These are phyloP conservation scores for Globisporangium viniferum DNA, from an alignment of 352 stramenopile species.

Conservation along the genomic window DNA sequence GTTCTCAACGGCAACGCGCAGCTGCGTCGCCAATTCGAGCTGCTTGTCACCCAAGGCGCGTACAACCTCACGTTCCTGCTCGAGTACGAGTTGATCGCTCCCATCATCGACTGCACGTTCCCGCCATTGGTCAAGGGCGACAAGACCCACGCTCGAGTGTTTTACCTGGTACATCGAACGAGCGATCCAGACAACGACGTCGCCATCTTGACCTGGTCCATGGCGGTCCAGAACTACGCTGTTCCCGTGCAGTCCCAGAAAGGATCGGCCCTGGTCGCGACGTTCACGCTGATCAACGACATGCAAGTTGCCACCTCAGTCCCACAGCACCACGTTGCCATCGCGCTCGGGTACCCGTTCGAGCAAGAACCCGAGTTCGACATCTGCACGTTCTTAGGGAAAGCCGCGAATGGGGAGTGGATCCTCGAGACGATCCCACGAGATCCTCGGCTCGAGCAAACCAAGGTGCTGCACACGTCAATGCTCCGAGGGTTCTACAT, in stretches of 20 bases:
- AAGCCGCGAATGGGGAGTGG: not conserved
- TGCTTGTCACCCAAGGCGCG: constrained; percentile 15
- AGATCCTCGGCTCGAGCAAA: not conserved
- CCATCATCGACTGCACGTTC: constrained; percentile 16
- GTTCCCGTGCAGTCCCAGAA: constrained; percentile 21
- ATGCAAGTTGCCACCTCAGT: constrained; percentile 16
- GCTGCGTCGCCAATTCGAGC: constrained; percentile 24
- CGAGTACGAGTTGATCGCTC: constrained; percentile 5
- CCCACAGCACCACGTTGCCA: constrained; percentile 22
- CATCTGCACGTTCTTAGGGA: not conserved
- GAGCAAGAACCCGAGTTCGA: constrained; percentile 17
- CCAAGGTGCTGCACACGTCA: constrained; percentile 23
- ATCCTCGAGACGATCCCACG: constrained; percentile 5
- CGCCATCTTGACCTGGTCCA: constrained; percentile 21
- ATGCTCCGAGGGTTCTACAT: constrained; percentile 35
- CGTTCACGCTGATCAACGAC: constrained; percentile 26
- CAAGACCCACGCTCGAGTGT: constrained; percentile 9
- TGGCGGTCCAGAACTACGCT: constrained; percentile 30
- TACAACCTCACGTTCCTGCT: constrained; percentile 25
- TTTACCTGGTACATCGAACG: constrained; percentile 23
- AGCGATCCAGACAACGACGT: constrained; percentile 17
- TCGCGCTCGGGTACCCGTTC: constrained; percentile 33
- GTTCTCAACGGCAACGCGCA: constrained; percentile 34
- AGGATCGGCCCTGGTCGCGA: constrained; percentile 21
- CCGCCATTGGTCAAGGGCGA: not conserved